Base-by-base conservation (phyloP, 1,284 basidiomycete genomes). In the Sporisorium exsertum region DNA sequence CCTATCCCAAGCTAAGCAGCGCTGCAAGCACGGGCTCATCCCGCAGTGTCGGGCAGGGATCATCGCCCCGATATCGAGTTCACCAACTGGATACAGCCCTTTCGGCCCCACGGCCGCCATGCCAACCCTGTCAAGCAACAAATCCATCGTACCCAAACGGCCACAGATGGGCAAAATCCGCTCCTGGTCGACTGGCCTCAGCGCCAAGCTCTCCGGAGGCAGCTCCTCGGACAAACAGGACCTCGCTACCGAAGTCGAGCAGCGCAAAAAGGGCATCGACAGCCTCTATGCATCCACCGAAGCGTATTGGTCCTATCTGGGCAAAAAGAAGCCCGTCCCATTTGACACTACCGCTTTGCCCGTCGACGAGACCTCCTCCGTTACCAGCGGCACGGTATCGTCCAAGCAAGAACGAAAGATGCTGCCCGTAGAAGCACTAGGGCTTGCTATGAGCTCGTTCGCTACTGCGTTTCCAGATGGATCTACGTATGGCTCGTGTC, bases 361-460 rank as follows among this genome's bases (percentile, higher is more conserved):
- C n/a, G 42, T 55, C 29, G 66, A 70, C 22, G 72, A 75, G 12
- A 52, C 71, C 2, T 26, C 70, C 12, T 73, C 71, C 9, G n/a
- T 46, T 22, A 53, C 58, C 9, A 64, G 42, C 29, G 53, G 42
- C 12, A 52, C 43, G 1, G 50, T 51, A 20, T 13, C 72, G 4
- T 10, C 54, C 40, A 77, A 77, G 52, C 67, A 61, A 0, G 76
- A 74, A 16, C 22, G 58, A 18, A 72, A 73, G 57, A 66, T 76
- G 63, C 51, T 79, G 15, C 65, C 77, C 26, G 64, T 79, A 29
- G 72, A 76, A 58, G 69, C 77, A 6, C 49, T 79, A 32, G 77
- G 77, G 20, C 53, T 72, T 16, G 77, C 77, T 5, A 72, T 79
- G 70, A 61, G 58, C n/a, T 70, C 66, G 22, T 76, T 62, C 42